Evolutionary conservation across 176 grass and related monocot species (phyloP), one percentile per base, ranked within the genome.

Genomic region (Typha latifolia): DNA sequence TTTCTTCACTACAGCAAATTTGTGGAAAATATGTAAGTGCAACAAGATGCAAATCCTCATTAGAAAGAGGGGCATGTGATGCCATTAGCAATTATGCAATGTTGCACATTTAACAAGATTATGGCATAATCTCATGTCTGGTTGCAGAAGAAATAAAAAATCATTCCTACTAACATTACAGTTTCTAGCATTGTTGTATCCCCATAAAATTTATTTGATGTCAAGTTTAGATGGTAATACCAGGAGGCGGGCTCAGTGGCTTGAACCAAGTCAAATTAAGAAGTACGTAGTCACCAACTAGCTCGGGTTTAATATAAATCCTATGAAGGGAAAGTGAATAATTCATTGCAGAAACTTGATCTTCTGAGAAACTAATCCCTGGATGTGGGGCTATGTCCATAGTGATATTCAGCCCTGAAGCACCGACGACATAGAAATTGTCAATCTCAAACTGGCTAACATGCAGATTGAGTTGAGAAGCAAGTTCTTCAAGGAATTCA

Each of bases 361-460:
- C 64, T 1, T 52, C 65, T 32, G 81, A 78, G 73, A 99, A 99
- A 74, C 95, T 92, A 84, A 83, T 84, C 83, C 89, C 95, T 63
- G 71, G 85, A 51, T 85, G 76, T 64, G 95, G 89, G 6, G 86
- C 84, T 82, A 99, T 92, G 80, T 99, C 62, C 95, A 99, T 99
- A 53, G 95, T 93, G 43, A 94, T 94, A 74, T 99, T 99, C 73
- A 99, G 81, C 61, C 89, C 95, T 84, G 86, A 93, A 66, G 86
- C 79, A 71, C 95, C 95, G 73, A 99, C 95, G 59, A 99, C 95
- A 43, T 99, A 99, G 72, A 99, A 94, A 76, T 99, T 99, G 72
- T 77, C 81, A 62, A 99, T 90, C 79, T 79, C 95, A 37, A 99
- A 99, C 68, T 99, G 89, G 62, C 26, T 51, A 67, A 79, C 90